These are phyloP conservation scores for Leptosphaerulina australis DNA, from an alignment of 2,329 filamentous ascomycete genomes.

Conservation along the genomic window DNA sequence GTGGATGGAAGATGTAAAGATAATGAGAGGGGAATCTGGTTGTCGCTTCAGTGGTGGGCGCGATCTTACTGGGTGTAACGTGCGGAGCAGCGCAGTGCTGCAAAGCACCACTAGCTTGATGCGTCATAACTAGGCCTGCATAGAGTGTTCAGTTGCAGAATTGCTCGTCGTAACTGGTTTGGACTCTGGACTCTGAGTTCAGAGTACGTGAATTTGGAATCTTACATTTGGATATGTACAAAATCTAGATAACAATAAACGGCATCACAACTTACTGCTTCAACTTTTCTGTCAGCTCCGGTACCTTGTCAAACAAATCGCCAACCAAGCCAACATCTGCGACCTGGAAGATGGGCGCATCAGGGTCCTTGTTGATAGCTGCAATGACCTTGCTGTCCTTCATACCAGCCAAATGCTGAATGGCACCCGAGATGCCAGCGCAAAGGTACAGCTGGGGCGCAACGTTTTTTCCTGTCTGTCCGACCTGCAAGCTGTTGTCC, in stretches of 20 bases:
- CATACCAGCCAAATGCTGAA: slow-evolving; percentile 98
- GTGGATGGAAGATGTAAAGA: too few species aligned
- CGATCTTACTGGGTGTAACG: neutral
- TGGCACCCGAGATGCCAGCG: slow-evolving; percentile 94
- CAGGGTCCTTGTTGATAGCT: slow-evolving; percentile 95
- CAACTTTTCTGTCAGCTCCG: slow-evolving; percentile 94
- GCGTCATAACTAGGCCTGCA: neutral
- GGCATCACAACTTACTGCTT: slow-evolving; percentile 56
- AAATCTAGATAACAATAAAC: slow-evolving; percentile 13
- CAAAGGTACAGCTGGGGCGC: slow-evolving; percentile 94
- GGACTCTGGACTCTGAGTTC: neutral
- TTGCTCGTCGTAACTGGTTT: neutral
- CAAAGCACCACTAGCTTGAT: neutral
- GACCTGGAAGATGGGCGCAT: slow-evolving; percentile 98
- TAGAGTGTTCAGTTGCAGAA: neutral
- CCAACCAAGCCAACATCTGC: slow-evolving; percentile 95
- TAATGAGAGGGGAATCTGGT: neutral
- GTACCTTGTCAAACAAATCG: slow-evolving; percentile 93
- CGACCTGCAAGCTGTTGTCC: slow-evolving; percentile 97
- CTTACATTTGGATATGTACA: slow-evolving; percentile 20
- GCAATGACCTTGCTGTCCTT: slow-evolving; percentile 99
- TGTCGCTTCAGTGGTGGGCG: neutral
- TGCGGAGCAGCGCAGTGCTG: neutral
- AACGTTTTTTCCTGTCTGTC: slow-evolving; percentile 98
- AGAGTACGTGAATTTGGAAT: neutral